A percentile compares a stretch with the other conserved stretches of the same genome.
phyloP scores from a whole-genome alignment of 257 asterid genomes.

The Prunella vulgaris region DNA sequence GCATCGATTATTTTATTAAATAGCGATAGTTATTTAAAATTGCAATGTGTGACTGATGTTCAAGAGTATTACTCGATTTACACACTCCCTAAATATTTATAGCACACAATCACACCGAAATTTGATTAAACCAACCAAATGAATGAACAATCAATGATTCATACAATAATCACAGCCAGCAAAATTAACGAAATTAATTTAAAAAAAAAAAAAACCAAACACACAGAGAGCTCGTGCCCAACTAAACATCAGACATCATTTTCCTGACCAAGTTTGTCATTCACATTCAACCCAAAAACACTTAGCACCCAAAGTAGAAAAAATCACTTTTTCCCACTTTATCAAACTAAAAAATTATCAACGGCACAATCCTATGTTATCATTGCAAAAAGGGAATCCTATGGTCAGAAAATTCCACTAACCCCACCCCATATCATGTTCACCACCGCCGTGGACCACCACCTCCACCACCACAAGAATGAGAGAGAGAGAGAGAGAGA shows the following conservation, averaged over 20 bases:
- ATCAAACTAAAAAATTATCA: neutral
- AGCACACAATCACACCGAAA: neutral
- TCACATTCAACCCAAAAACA: neutral
- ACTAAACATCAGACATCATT: neutral
- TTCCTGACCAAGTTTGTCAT: neutral
- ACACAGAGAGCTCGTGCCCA: neutral
- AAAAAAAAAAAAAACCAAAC: neutral
- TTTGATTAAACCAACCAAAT: neutral
- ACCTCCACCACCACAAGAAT: neutral
- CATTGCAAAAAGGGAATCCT: conserved; percentile 23
- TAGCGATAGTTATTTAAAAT: no score
- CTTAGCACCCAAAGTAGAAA: conserved; percentile 1
- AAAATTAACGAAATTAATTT: neutral
- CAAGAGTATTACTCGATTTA: no score
- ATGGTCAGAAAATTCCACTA: conserved; percentile 21
- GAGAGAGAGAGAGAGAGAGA: neutral
- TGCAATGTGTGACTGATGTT: no score
- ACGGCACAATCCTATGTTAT: conserved; percentile 8
- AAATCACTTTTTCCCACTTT: neutral
- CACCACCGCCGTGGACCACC: conserved; percentile 17
- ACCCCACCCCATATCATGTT: conserved; percentile 3
- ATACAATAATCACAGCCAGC: neutral
- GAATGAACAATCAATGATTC: neutral
- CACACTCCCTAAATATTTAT: no score
- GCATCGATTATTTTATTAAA: no score